phyloP scores from a whole-genome alignment of 129 eudicot species.

The Chrysanthemum makinoi region DNA sequence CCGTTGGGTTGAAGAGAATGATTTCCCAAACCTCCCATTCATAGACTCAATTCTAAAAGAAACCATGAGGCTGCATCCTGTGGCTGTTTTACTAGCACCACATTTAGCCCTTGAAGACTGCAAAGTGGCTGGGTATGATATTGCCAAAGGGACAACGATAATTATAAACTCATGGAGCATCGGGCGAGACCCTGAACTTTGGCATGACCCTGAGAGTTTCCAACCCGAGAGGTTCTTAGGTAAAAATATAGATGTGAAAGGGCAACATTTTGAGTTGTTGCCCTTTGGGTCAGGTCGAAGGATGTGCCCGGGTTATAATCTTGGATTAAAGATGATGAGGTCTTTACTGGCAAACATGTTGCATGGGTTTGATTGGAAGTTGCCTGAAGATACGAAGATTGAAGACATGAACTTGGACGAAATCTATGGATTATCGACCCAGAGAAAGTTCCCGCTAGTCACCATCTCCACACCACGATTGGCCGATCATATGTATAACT shows the following conservation, averaged over 20 bases:
- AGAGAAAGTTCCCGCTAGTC: conserved; percentile 29
- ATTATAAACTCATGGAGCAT: conserved; percentile 41
- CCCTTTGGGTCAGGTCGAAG: conserved; percentile 44
- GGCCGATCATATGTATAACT: conserved; percentile 17
- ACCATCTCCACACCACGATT: conserved; percentile 27
- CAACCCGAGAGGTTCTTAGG: conserved; percentile 41
- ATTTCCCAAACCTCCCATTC: conserved; percentile 28
- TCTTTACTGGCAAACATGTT: conserved; percentile 29
- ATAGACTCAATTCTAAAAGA: conserved; percentile 39
- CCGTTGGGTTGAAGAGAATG: conserved; percentile 41
- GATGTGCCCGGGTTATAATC: conserved; percentile 45
- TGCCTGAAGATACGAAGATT: conserved; percentile 8
- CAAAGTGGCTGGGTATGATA: conserved; percentile 36
- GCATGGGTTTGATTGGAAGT: conserved; percentile 39
- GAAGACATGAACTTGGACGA: conserved; percentile 34
- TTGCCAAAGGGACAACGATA: conserved; percentile 37
- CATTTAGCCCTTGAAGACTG: conserved; percentile 47
- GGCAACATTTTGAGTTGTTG: conserved; percentile 37
- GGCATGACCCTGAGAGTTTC: conserved; percentile 38
- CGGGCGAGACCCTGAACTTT: conserved; percentile 33
- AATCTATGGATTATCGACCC: conserved; percentile 32
- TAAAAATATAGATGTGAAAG: conserved; percentile 33
- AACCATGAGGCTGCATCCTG: conserved; percentile 44
- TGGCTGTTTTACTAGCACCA: conserved; percentile 36
- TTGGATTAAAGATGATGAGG: conserved; percentile 39